Evolutionary conservation across 1,139 yeast species (phyloP).

Genomic region (Protomyces pachydermus): DNA sequence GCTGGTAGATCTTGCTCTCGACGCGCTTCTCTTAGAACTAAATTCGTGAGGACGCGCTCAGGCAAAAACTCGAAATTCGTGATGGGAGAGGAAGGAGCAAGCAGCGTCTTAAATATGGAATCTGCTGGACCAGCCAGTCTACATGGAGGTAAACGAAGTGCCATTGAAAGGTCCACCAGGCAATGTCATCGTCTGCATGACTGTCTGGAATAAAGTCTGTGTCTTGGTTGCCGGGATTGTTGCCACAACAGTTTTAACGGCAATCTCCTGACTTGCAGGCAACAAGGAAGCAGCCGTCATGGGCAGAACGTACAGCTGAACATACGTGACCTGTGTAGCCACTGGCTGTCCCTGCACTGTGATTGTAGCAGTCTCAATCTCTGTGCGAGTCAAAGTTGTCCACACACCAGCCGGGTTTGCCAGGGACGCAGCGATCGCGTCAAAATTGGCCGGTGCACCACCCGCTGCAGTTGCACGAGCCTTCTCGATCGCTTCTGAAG

Average conservation of each 20-base stretch:
- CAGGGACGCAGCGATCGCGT: not conserved
- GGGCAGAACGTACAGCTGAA: slow-evolving; percentile 21
- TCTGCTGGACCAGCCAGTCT: not conserved
- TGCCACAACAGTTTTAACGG: not conserved
- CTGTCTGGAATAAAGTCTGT: not conserved
- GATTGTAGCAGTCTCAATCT: slow-evolving; percentile 10
- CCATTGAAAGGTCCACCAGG: not conserved
- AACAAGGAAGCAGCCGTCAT: slow-evolving; percentile 1
- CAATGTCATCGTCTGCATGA: not conserved
- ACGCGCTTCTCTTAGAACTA: too few relatives aligned
- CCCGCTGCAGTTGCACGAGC: not conserved
- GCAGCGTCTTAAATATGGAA: too few relatives aligned
- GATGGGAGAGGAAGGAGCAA: too few relatives aligned
- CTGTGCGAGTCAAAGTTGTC: slow-evolving; percentile 3
- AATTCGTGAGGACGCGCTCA: too few relatives aligned
- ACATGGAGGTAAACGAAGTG: not conserved
- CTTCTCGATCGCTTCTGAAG: not conserved
- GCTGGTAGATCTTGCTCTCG: too few relatives aligned
- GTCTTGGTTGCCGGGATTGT: not conserved
- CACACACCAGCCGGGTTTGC: slow-evolving; percentile 2
- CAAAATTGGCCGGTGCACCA: not conserved
- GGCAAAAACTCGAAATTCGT: too few relatives aligned
- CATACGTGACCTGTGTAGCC: slow-evolving; percentile 7
- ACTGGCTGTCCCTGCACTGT: not conserved
- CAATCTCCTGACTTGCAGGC: not conserved